These are phyloP conservation scores for Marasmius oreades DNA, from an alignment of 1,284 basidiomycete genomes.

Conservation along the genomic window DNA sequence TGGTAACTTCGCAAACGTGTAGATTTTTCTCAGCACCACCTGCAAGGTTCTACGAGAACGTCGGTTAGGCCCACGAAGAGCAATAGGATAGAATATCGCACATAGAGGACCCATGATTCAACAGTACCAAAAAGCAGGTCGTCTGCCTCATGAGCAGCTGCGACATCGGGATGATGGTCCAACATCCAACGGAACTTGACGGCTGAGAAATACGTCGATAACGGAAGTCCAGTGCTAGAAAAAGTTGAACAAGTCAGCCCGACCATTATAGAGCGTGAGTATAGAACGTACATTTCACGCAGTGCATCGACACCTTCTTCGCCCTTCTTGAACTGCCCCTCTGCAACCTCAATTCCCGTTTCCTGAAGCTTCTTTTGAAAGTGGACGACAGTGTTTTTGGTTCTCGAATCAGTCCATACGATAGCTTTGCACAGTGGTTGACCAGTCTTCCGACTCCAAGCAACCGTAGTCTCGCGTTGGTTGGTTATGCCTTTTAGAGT, in stretches of 20 bases:
- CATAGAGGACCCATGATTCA: slow-evolving; percentile 95
- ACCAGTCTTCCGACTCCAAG: slow-evolving; percentile 90
- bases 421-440: slow-evolving; percentile 87
- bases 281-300: slow-evolving; percentile 59
- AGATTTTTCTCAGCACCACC: slow-evolving; percentile 66
- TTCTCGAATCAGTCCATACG: slow-evolving; percentile 95
- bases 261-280: slow-evolving; percentile 8
- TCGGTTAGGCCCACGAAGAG: slow-evolving; percentile 9
- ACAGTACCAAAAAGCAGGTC: slow-evolving; percentile 91
- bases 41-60: slow-evolving; percentile 67
- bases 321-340: slow-evolving; percentile 69
- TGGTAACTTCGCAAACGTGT: slow-evolving; percentile 96
- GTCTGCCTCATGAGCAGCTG: slow-evolving; percentile 78
- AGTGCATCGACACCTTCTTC: slow-evolving; percentile 65
- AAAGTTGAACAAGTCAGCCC: slow-evolving; percentile 11
- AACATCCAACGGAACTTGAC: slow-evolving; percentile 98
- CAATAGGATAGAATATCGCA: slow-evolving; percentile 34
- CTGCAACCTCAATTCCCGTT: slow-evolving; percentile 71
- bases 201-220: slow-evolving; percentile 96
- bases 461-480: slow-evolving; percentile 95
- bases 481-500: slow-evolving; percentile 91
- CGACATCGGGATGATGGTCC: slow-evolving; percentile 81
- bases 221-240: slow-evolving; percentile 80
- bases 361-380: slow-evolving; percentile 72
- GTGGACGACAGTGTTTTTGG: slow-evolving; percentile 78